Base-by-base conservation (phyloP, 495 filamentous ascomycete species). In the Hypoxylon fragiforme region DNA sequence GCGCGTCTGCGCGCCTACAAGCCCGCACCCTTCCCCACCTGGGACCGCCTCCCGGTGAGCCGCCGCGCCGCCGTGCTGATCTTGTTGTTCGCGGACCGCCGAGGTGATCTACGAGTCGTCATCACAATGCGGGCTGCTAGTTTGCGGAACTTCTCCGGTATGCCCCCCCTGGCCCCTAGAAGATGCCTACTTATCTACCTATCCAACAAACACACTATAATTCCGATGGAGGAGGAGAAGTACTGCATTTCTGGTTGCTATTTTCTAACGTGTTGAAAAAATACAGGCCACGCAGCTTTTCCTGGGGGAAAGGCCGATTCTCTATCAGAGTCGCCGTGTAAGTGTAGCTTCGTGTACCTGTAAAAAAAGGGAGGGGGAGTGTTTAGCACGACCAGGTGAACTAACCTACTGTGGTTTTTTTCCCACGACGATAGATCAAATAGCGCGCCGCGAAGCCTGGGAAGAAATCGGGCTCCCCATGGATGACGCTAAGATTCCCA, bases 391-490 rank as follows among this genome's bases (percentile, higher is more conserved):
- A 78, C n/a, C n/a, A n/a, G n/a, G n/a, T n/a, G n/a, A n/a, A n/a
- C n/a, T n/a, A n/a, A n/a, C n/a, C 35, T 80, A 81, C 71, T 74
- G 79, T 44, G 77, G 81, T 56, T 61, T 66, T 2, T 49, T 73
- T 3, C 18, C 63, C 13, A 82, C 83, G 63, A 77, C 76, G 1
- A 67, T 79, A 68, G 85, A 87, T 68, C 77, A 89, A 65, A 94
- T 90, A 38, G 89, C 91, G 16, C 84, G 91, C 14, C 83, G 91
- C 65, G 91, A 96, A 79, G 91, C 91, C 9, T 84, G 77, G 64
- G 91, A 96, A 64, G 91, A 96, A 71, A 95, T 96, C 66, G 91
- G 91, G 1, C 82, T 96, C 0, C 87, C 91, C 6, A 76, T 81
- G 43, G 80, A 83, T 58, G 74, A 82, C 61, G 61, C 71, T 34